These are phyloP conservation scores for Triangularia setosa DNA, from an alignment of 2,329 filamentous ascomycete species.

Conservation along the genomic window DNA sequence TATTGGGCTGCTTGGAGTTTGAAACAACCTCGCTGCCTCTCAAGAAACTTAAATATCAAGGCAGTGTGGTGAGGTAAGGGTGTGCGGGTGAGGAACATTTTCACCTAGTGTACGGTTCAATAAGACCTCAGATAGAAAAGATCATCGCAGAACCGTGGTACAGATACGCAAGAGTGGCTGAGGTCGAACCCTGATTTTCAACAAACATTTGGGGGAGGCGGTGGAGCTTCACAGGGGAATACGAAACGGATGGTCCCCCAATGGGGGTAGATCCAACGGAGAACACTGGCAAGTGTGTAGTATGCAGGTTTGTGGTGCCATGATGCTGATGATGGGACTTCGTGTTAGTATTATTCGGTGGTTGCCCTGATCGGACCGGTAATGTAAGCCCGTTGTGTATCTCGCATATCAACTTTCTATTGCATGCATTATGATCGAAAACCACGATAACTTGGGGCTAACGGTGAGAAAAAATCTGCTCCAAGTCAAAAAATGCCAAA, in stretches of 20 bases:
- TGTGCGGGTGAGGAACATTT: neutral
- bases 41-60: neutral
- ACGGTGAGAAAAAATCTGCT: no score
- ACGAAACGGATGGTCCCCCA: neutral
- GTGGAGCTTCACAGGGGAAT: neutral
- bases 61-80: neutral
- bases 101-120: neutral
- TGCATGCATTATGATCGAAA: no score
- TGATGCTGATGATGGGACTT: neutral
- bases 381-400: no score
- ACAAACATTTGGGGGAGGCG: slow-evolving; percentile 2
- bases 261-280: neutral
- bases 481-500: no score
- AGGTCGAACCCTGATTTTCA: neutral
- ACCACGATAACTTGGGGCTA: no score
- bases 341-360: no score
- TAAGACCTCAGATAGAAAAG: neutral
- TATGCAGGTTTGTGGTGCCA: neutral
- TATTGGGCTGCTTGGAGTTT: neutral
- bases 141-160: neutral
- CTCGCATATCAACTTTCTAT: no score
- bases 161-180: neutral
- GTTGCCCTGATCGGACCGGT: no score
- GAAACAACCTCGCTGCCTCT: neutral
- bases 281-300: neutral